Percentiles rank a stretch among this genome's conserved stretches.
Evolutionary conservation across 805 yeast genomes (phyloP).

Genomic region (Nakazawaea siamensis): DNA sequence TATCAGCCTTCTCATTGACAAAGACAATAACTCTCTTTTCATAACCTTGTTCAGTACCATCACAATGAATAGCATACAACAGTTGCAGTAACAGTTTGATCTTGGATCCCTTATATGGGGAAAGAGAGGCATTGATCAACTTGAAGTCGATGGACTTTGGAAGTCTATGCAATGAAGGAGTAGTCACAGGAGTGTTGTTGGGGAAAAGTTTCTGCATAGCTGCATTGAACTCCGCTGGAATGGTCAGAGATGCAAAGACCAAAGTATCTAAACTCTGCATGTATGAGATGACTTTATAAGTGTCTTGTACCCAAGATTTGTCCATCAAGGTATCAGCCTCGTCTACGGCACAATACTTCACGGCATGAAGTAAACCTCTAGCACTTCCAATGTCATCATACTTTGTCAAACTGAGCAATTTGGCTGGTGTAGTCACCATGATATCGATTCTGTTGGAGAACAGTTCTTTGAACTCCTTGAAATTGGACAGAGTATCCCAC

Average conservation of each 20-base stretch:
- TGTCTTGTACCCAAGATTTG: constrained; percentile 62
- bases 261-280: constrained; percentile 50
- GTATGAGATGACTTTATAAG: constrained; percentile 43
- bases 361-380: constrained; percentile 31
- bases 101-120: constrained; percentile 82
- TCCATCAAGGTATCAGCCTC: constrained; percentile 94
- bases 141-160: constrained; percentile 68
- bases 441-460: constrained; percentile 59
- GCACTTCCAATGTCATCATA: constrained; percentile 23
- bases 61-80: constrained; percentile 74
- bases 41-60: constrained; percentile 68
- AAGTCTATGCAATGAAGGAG: constrained; percentile 80
- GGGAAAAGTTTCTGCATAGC: constrained; percentile 58
- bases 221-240: constrained; percentile 68
- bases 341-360: constrained; percentile 66
- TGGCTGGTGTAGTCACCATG: constrained; percentile 80
- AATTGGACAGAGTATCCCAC: constrained; percentile 58
- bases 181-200: constrained; percentile 52
- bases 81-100: constrained; percentile 83
- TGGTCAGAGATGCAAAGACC: constrained; percentile 83
- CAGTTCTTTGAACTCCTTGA: constrained; percentile 38
- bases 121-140: constrained; percentile 64
- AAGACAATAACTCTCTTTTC: constrained; percentile 80
- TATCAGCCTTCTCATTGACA: constrained; percentile 67
- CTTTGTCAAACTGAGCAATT: constrained; percentile 31